phyloP scores from a whole-genome alignment of 371 early-diverging fungal genomes.

The Choanephora cucurbitarum region DNA sequence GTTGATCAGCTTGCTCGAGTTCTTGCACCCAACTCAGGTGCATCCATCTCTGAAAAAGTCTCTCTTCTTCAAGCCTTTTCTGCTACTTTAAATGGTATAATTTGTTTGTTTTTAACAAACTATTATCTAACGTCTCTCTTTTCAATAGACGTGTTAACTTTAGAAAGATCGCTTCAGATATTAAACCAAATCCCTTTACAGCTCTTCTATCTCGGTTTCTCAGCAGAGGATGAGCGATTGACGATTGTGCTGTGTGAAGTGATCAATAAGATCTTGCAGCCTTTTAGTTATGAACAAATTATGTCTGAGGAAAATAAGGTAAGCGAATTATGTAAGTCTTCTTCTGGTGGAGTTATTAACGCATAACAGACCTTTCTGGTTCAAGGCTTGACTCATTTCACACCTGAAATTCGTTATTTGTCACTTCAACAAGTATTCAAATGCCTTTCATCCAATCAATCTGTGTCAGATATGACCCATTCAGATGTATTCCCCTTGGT shows the following conservation, averaged over 20 bases:
- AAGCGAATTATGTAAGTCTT: neutral
- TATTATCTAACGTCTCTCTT: too few species aligned
- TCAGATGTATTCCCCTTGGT: constrained; percentile 43
- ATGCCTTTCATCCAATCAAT: constrained; percentile 29
- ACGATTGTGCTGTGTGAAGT: constrained; percentile 30
- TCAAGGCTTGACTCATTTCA: constrained; percentile 47
- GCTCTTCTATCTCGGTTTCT: constrained; percentile 33
- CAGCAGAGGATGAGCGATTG: constrained; percentile 27
- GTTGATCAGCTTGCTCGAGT: constrained; percentile 31
- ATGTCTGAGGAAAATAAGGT: constrained; percentile 28
- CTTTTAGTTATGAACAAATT: constrained; percentile 32
- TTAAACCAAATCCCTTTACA: constrained; percentile 27
- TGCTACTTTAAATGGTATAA: constrained; percentile 31
- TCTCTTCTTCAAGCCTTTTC: constrained; percentile 31
- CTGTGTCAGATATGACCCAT: constrained; percentile 33
- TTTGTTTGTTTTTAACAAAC: neutral
- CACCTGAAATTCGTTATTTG: constrained; percentile 46
- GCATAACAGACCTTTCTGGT: constrained; percentile 38
- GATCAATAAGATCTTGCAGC: constrained; percentile 31
- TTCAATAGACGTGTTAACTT: constrained; percentile 14
- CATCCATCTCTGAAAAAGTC: constrained; percentile 28
- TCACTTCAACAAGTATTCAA: constrained; percentile 47
- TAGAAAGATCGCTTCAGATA: constrained; percentile 30
- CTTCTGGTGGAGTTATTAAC: too few species aligned
- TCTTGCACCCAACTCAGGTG: constrained; percentile 21